Percentiles rank a stretch among this genome's conserved stretches.
Evolutionary conservation across 257 asterid genomes (phyloP).

Genomic region (Cynanchum wilfordii): DNA sequence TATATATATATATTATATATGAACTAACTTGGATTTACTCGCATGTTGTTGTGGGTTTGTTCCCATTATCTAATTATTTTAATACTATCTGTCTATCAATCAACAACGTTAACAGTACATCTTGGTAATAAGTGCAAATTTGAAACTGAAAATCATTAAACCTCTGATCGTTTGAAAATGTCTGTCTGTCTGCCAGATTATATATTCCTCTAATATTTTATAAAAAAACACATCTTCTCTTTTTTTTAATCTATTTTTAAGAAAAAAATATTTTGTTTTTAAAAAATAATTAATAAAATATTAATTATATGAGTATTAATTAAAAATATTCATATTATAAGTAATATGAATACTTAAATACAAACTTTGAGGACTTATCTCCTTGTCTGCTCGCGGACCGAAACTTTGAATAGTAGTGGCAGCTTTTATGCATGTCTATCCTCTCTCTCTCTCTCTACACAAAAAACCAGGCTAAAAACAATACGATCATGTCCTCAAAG

Average conservation of each 20-base stretch:
- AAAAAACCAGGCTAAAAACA: conserved; percentile 42
- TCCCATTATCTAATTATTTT: conserved; percentile 8
- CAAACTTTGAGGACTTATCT: conserved; percentile 31
- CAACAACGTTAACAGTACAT: conserved; percentile 10
- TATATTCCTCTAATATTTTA: too few relatives aligned
- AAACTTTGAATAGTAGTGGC: conserved; percentile 70
- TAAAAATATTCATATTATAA: too few relatives aligned
- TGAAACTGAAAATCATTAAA: conserved; percentile 2
- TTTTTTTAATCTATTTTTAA: too few relatives aligned
- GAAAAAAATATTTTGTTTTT: too few relatives aligned
- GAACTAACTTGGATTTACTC: conserved; percentile 17
- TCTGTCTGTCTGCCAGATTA: neutral
- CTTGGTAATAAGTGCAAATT: conserved; percentile 9
- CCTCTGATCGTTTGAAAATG: neutral
- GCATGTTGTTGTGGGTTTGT: conserved; percentile 22
- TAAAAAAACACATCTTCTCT: too few relatives aligned
- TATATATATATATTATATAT: too few relatives aligned
- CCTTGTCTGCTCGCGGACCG: conserved; percentile 53
- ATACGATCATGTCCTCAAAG: conserved; percentile 51
- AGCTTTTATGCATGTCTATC: conserved; percentile 62
- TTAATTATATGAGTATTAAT: neutral
- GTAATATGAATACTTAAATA: conserved; percentile 12
- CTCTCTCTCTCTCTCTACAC: conserved; percentile 29
- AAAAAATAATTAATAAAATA: too few relatives aligned
- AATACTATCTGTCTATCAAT: neutral